Evolutionary conservation across 768 basidiomycete genomes (phyloP).

Genomic region (Suillus cothurnatus): DNA sequence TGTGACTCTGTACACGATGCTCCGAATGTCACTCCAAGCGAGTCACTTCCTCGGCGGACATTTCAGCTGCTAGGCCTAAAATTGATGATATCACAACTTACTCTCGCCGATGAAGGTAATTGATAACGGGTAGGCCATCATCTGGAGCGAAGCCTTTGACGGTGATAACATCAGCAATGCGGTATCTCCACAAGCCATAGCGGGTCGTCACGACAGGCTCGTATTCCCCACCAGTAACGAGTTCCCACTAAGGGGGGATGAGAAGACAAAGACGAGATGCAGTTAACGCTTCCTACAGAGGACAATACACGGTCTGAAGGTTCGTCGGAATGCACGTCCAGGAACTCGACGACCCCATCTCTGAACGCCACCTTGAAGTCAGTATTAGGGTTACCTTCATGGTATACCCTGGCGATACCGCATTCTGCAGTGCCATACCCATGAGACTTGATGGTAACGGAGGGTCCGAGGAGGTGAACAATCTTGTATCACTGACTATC

Average conservation of each 20-base stretch:
- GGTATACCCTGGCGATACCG: slow-evolving; percentile 7
- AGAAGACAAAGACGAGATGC: not conserved
- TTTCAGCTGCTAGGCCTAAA: not conserved
- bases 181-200: slow-evolving; percentile 11
- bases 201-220: not conserved
- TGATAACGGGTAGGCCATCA: slow-evolving; percentile 11
- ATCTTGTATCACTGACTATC: not conserved
- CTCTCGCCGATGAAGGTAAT: not conserved
- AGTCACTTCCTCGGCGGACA: not conserved
- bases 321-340: slow-evolving; percentile 6
- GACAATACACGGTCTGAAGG: not conserved
- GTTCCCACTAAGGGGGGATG: not conserved
- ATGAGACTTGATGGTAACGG: not conserved
- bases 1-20: slow-evolving; percentile 17
- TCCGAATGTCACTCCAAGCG: slow-evolving; percentile 7
- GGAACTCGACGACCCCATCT: slow-evolving; percentile 15
- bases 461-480: slow-evolving; percentile 7
- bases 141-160: slow-evolving; percentile 13
- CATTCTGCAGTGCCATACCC: slow-evolving; percentile 8
- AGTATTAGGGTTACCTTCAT: slow-evolving; percentile 6
- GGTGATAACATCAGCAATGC: slow-evolving; percentile 8
- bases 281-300: slow-evolving; percentile 5
- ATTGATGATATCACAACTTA: not conserved
- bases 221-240: not conserved
- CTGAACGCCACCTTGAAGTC: slow-evolving; percentile 10